Percentiles rank a stretch among this genome's conserved stretches.
Conservation (phyloP, 805 yeast genomes). For the Lachancea quebecensis region DNA sequence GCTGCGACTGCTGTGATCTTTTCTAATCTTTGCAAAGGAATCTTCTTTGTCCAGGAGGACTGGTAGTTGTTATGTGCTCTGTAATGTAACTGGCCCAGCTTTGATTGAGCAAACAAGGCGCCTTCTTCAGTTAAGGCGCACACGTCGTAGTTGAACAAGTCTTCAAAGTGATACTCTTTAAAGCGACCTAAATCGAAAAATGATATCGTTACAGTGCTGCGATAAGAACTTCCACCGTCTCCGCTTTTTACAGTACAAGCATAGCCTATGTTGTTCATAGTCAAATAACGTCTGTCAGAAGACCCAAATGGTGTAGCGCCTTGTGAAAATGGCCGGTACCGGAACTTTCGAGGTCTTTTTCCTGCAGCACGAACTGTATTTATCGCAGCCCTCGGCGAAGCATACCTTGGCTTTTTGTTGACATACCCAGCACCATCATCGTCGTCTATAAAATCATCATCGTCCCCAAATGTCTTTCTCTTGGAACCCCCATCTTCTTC, state of each 20-base stretch:
- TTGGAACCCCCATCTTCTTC: slow-evolving; percentile 19
- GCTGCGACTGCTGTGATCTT: slow-evolving; percentile 62
- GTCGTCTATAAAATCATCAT: slow-evolving; percentile 54
- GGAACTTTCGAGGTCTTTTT: slow-evolving; percentile 46
- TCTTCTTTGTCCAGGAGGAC: slow-evolving; percentile 64
- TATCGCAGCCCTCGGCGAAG: slow-evolving; percentile 26
- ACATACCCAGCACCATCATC: slow-evolving; percentile 53
- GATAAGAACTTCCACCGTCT: slow-evolving; percentile 39
- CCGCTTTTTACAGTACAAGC: slow-evolving; percentile 63
- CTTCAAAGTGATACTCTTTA: slow-evolving; percentile 82
- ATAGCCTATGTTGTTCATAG: slow-evolving; percentile 76
- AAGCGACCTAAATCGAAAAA: slow-evolving; percentile 74
- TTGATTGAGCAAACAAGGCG: slow-evolving; percentile 49
- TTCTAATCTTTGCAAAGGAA: slow-evolving; percentile 48
- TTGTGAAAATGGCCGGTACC: slow-evolving; percentile 63
- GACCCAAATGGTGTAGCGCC: slow-evolving; percentile 82
- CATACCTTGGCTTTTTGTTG: slow-evolving; percentile 8
- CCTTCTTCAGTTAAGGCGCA: slow-evolving; percentile 69
- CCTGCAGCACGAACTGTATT: slow-evolving; percentile 49
- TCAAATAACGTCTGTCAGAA: slow-evolving; percentile 62
- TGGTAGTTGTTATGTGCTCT: slow-evolving; percentile 60
- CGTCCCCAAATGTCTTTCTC: slow-evolving; percentile 28
- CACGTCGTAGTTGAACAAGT: slow-evolving; percentile 60
- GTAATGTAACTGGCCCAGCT: slow-evolving; percentile 46
- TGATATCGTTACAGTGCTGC: slow-evolving; percentile 56